Conservation (phyloP, 306 rosid species). For the Hippophae gyantsensis region DNA sequence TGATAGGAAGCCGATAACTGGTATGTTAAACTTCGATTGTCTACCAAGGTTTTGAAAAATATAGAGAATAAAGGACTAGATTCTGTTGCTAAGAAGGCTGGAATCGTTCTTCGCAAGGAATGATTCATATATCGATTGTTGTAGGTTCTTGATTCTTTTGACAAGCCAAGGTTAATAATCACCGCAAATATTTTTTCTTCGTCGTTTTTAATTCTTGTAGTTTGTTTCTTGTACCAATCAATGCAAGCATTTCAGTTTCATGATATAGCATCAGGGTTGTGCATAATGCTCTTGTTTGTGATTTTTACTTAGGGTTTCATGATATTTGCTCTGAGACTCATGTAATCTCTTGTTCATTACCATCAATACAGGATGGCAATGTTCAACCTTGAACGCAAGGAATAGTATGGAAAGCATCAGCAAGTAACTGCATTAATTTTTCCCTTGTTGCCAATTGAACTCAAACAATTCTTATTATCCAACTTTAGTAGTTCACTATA, state of each 20-base stretch:
- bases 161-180: constrained; percentile 5
- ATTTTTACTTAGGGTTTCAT: not conserved
- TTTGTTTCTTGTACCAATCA: not conserved
- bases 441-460: no score
- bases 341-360: no score
- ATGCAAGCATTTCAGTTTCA: not conserved
- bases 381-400: no score
- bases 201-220: not conserved
- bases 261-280: not conserved
- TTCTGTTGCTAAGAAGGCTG: constrained; percentile 95
- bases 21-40: constrained; percentile 69
- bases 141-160: constrained; percentile 5
- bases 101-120: constrained; percentile 72
- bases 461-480: no score
- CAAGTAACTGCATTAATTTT: no score
- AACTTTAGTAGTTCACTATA: no score
- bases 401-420: no score
- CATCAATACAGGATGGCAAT: no score
- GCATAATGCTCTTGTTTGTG: not conserved
- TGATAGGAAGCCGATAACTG: constrained; percentile 97
- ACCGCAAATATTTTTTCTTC: not conserved
- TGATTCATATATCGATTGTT: constrained; percentile 22
- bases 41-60: constrained; percentile 90
- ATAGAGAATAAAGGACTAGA: constrained; percentile 87
- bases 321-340: no score